Conservation (phyloP, 2,329 filamentous ascomycete genomes). For the Ophiostoma pallidulum region DNA sequence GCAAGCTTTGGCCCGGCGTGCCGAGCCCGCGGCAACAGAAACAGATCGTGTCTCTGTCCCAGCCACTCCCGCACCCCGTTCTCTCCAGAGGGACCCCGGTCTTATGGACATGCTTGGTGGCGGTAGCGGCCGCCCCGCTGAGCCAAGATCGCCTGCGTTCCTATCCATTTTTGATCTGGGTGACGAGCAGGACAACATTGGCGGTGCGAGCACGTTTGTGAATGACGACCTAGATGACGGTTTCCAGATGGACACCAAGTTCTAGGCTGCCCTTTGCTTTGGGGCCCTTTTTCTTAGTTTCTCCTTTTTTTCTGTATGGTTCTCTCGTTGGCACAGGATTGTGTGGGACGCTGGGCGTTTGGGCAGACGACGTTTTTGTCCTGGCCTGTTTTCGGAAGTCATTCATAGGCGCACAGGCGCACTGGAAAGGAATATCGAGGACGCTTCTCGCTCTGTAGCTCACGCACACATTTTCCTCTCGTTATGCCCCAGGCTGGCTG, state of each 20-base stretch:
- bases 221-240: slow-evolving; percentile 41
- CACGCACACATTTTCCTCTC: too few species aligned
- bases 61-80: not conserved
- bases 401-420: too few species aligned
- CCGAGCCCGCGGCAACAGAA: not conserved
- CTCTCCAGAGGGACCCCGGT: not conserved
- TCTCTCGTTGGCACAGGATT: not conserved
- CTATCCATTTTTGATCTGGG: slow-evolving; percentile 47
- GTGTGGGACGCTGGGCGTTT: not conserved
- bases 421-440: too few species aligned
- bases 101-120: slow-evolving; percentile 7
- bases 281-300: too few species aligned
- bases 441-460: too few species aligned
- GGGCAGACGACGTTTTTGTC: too few species aligned
- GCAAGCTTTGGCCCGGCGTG: not conserved
- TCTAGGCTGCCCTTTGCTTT: not conserved
- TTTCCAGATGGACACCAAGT: slow-evolving; percentile 44
- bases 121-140: slow-evolving; percentile 20
- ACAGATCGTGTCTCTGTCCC: not conserved
- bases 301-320: slow-evolving; percentile 1
- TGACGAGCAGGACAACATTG: slow-evolving; percentile 35
- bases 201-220: slow-evolving; percentile 24
- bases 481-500: too few species aligned
- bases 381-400: too few species aligned
- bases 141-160: slow-evolving; percentile 39